These are phyloP conservation scores for Macrophomina phaseolina DNA, from an alignment of 2,329 filamentous ascomycete species.

Conservation along the genomic window DNA sequence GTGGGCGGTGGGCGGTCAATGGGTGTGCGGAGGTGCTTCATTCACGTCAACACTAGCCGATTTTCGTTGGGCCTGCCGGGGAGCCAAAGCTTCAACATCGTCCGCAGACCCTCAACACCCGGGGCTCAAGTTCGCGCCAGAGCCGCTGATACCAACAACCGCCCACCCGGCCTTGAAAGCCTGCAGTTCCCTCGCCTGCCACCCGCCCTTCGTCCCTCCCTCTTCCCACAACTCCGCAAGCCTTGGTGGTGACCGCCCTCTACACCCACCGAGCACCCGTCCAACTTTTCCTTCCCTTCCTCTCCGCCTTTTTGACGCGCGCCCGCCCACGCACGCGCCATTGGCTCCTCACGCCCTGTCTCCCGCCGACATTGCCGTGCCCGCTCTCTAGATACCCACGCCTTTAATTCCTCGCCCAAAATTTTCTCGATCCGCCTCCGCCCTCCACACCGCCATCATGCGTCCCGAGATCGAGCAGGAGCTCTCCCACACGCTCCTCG, in stretches of 20 bases:
- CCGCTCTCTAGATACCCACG: slow-evolving; percentile 22
- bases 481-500: slow-evolving; percentile 95
- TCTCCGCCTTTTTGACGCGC: slow-evolving; percentile 32
- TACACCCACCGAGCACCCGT: slow-evolving; percentile 26
- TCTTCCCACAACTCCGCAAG: slow-evolving; percentile 31
- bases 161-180: slow-evolving; percentile 17
- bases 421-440: slow-evolving; percentile 18
- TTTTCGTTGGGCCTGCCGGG: slow-evolving; percentile 27
- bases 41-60: slow-evolving; percentile 27
- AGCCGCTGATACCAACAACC: slow-evolving; percentile 17
- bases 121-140: background rate
- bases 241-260: slow-evolving; percentile 30
- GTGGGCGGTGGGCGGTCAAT: slow-evolving; percentile 9
- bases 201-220: slow-evolving; percentile 26
- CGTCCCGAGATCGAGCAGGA: slow-evolving; percentile 99
- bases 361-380: slow-evolving; percentile 8
- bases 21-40: slow-evolving; percentile 13
- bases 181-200: slow-evolving; percentile 10
- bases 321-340: slow-evolving; percentile 28
- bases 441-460: slow-evolving; percentile 60
- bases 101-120: slow-evolving; percentile 24
- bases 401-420: slow-evolving; percentile 25
- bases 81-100: slow-evolving; percentile 28
- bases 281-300: slow-evolving; percentile 6
- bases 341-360: slow-evolving; percentile 15